Evolutionary conservation across 805 yeast genomes (phyloP).

Genomic region (Candida ipomoeae): DNA sequence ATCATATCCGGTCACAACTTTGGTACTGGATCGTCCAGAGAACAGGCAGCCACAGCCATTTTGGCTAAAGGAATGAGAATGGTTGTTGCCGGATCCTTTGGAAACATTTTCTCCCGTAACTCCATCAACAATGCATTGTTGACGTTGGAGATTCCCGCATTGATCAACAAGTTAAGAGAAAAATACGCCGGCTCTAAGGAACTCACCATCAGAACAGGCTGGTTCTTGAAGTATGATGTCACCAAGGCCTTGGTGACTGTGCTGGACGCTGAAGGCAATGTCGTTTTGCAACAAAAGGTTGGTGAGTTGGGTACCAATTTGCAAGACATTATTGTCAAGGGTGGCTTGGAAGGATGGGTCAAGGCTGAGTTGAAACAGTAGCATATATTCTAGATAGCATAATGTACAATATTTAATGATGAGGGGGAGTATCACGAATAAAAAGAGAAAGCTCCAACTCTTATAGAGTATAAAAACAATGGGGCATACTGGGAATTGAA

Average conservation of each 20-base stretch:
- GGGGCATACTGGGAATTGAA: conserved; percentile 24
- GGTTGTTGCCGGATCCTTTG: conserved; percentile 96
- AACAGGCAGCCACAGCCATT: conserved; percentile 98
- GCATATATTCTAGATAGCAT: conserved; percentile 1
- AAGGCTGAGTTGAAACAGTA: conserved; percentile 51
- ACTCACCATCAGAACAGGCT: conserved; percentile 91
- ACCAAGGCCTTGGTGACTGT: conserved; percentile 78
- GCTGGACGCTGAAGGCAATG: conserved; percentile 56
- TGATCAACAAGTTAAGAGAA: conserved; percentile 72
- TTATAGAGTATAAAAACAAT: not conserved
- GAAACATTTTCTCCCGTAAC: conserved; percentile 94
- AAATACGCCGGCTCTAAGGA: conserved; percentile 57
- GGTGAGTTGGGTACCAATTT: conserved; percentile 94
- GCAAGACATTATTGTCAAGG: conserved; percentile 94
- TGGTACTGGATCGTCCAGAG: conserved; percentile 98
- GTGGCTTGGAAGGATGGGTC: conserved; percentile 99
- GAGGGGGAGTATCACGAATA: not conserved
- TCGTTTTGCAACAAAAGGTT: conserved; percentile 77
- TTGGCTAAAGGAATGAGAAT: conserved; percentile 89
- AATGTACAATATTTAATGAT: not conserved
- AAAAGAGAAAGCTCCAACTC: not conserved
- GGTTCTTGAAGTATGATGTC: conserved; percentile 91
- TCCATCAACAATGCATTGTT: conserved; percentile 93
- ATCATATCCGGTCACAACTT: conserved; percentile 90
- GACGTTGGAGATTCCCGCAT: conserved; percentile 88